phyloP scores from a whole-genome alignment of 2,329 filamentous ascomycete species.

The Parastagonospora avenae region DNA sequence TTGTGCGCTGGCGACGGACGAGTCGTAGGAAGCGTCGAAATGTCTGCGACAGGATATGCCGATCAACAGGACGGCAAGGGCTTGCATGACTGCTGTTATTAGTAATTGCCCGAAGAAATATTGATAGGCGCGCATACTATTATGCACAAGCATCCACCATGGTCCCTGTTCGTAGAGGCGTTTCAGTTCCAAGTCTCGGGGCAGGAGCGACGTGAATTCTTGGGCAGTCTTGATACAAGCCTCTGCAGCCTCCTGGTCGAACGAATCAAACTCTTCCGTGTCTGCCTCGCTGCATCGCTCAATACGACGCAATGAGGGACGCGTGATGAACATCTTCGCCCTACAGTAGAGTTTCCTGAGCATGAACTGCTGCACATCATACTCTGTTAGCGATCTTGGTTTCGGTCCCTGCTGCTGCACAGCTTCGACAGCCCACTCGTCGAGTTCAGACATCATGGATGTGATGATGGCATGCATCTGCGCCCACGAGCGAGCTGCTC shows the following conservation, averaged over 20 bases:
- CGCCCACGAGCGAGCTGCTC: slow-evolving; percentile 35
- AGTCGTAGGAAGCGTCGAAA: slow-evolving; percentile 1
- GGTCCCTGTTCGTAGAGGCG: slow-evolving; percentile 27
- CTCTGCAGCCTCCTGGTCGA: slow-evolving; percentile 35
- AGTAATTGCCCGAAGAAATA: background rate
- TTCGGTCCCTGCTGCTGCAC: slow-evolving; percentile 2
- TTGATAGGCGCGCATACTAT: slow-evolving; percentile 6
- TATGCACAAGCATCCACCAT: slow-evolving; percentile 46
- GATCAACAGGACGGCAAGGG: slow-evolving; percentile 41
- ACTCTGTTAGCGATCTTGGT: background rate
- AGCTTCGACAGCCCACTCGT: slow-evolving; percentile 29
- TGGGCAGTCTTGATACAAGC: slow-evolving; percentile 40
- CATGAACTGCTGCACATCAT: slow-evolving; percentile 17
- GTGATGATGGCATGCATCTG: slow-evolving; percentile 32
- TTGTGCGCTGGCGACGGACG: background rate
- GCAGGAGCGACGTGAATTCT: slow-evolving; percentile 34
- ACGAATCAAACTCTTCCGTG: slow-evolving; percentile 25
- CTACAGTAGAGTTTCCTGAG: slow-evolving; percentile 37
- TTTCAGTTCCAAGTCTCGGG: slow-evolving; percentile 18
- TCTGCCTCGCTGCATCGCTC: slow-evolving; percentile 33
- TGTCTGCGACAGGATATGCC: slow-evolving; percentile 32
- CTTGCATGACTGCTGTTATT: slow-evolving; percentile 37
- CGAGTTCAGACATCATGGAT: slow-evolving; percentile 29
- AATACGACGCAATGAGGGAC: slow-evolving; percentile 43
- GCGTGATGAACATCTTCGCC: slow-evolving; percentile 39